Percentiles rank a stretch among this genome's conserved stretches.
Evolutionary conservation across 2,329 filamentous ascomycete species (phyloP).

Genomic region (Bipolaris oryzae): DNA sequence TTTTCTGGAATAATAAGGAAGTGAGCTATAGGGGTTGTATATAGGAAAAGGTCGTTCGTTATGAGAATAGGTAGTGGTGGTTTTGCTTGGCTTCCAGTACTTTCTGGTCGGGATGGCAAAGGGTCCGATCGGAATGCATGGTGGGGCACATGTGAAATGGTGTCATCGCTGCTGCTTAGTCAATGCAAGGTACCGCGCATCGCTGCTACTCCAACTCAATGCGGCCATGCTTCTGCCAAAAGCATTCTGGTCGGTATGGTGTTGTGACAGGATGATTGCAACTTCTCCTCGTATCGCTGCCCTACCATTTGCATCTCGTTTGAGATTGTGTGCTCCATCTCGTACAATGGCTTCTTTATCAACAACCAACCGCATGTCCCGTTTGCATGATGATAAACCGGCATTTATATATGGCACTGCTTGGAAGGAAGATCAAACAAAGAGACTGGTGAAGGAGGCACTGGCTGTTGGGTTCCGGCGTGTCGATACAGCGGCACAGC

Average conservation of each 20-base stretch:
- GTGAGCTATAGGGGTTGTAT: background rate
- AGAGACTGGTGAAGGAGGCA: conserved; percentile 70
- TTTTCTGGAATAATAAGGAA: no score
- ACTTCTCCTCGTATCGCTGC: background rate
- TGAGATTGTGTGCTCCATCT: background rate
- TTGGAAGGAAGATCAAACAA: conserved; percentile 78
- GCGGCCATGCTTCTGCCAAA: background rate
- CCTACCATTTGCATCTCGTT: background rate
- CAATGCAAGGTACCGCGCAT: conserved; percentile 1
- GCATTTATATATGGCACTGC: conserved; percentile 77
- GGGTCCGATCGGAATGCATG: conserved; percentile 21
- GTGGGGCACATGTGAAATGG: conserved; percentile 16
- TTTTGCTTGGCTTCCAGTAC: conserved; percentile 14
- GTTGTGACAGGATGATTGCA: background rate
- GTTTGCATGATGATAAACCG: conserved; percentile 21
- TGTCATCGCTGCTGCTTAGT: conserved; percentile 16
- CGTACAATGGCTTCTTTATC: conserved; percentile 30
- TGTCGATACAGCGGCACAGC: conserved; percentile 80
- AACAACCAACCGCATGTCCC: conserved; percentile 16
- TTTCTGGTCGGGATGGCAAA: conserved; percentile 18
- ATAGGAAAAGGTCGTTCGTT: background rate
- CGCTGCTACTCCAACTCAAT: background rate
- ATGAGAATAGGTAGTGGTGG: background rate
- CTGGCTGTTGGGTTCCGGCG: conserved; percentile 72
- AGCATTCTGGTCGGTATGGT: background rate